Evolutionary conservation across 768 basidiomycete species (phyloP), one percentile per base, ranked within the genome.

Genomic region (Pluteus cervinus): DNA sequence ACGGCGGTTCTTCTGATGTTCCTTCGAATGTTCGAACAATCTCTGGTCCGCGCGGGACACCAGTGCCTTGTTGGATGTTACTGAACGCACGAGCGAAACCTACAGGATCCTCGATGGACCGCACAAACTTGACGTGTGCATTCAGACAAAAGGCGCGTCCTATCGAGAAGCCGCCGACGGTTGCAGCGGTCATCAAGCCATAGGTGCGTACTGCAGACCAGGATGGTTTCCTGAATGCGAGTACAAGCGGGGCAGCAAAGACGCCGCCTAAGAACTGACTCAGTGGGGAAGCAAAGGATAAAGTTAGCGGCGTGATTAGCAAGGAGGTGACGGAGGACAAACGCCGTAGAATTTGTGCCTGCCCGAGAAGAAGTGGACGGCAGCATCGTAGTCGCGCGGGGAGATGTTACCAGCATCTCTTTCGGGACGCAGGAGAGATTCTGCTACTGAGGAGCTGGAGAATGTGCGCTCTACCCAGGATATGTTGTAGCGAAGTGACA

Each of bases 311-410:
- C 7, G 11, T 15, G 24, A 17, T 39, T 18, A 7, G 14, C 23
- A 7, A 33, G 10, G 36, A 11, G 33, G 23, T 20, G 22, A 6
- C 26, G 29, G 30, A 40, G 36, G 23, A 58, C 63, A 40, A 39
- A 71, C 68, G 25, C 52, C 56, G 46, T 66, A 66, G 45, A 57
- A 52, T 29, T 58, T 62, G 40, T 63, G 57, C n/a, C 51, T 47
- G 25, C 67, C 69, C 24, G 79, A 70, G 18, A 79, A 55, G 61
- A 82, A 84, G 18, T 51, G 51, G 40, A 64, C 51, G 4, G 79
- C 73, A 8, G 69, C 54, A 0, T 80, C 65, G 52, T 72, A 82
- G 62, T 85, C 81, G 37, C 66, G 69, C 14, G 47, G 50, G 4
- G 68, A 63, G 40, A 79, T 56, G 45, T 63, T 61, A 11, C 73